phyloP scores from a whole-genome alignment of 2,329 filamentous ascomycete species.

The Xylariales sp. region DNA sequence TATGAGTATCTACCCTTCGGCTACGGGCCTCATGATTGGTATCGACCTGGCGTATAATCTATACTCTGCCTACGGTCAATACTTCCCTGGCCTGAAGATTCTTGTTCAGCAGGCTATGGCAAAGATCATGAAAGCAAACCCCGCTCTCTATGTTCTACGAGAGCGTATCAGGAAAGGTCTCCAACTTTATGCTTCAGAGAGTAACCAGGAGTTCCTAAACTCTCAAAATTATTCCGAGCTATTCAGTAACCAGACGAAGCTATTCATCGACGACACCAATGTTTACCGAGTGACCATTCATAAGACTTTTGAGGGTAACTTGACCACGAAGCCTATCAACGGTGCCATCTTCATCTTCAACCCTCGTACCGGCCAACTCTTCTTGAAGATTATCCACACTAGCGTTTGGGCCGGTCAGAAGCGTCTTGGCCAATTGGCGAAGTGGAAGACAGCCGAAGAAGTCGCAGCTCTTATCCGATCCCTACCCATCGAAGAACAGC shows the following conservation, averaged over 20 bases:
- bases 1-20: slow-evolving; percentile 97
- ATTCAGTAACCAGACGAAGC: slow-evolving; percentile 98
- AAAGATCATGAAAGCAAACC: slow-evolving; percentile 99
- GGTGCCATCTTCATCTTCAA: slow-evolving; percentile 99
- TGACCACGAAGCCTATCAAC: slow-evolving; percentile 99
- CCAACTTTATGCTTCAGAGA: slow-evolving; percentile 97
- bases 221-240: slow-evolving; percentile 99
- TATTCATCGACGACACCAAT: slow-evolving; percentile 99
- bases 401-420: slow-evolving; percentile 99
- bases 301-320: slow-evolving; percentile 98
- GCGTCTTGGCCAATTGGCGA: slow-evolving; percentile 96
- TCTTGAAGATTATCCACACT: slow-evolving; percentile 99
- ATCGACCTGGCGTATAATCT: slow-evolving; percentile 98
- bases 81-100: slow-evolving; percentile 97
- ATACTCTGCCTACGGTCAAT: slow-evolving; percentile 97
- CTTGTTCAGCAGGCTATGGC: slow-evolving; percentile 98
- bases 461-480: slow-evolving; percentile 96
- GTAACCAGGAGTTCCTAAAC: slow-evolving; percentile 98
- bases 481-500: slow-evolving; percentile 95
- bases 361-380: slow-evolving; percentile 95
- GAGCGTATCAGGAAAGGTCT: slow-evolving; percentile 99
- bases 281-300: slow-evolving; percentile 99
- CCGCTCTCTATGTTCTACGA: slow-evolving; percentile 92
- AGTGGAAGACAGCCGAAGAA: slow-evolving; percentile 99
- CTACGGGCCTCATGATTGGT: slow-evolving; percentile 96